Evolutionary conservation across 257 asterid genomes (phyloP).

Genomic region (Thymus quinquecostatus): DNA sequence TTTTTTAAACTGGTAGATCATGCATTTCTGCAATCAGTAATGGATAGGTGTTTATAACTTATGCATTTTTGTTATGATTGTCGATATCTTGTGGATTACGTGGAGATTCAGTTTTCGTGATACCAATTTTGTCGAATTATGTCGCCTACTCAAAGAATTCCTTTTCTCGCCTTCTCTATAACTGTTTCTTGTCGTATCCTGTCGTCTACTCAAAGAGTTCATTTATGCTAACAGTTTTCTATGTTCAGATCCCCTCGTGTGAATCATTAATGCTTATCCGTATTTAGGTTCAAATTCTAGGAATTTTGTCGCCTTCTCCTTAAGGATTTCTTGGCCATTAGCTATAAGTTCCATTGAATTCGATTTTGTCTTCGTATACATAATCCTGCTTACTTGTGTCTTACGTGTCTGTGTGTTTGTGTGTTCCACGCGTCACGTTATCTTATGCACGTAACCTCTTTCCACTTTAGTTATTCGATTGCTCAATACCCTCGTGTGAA

Average conservation of each 20-base stretch:
- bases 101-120: slow-evolving; percentile 1
- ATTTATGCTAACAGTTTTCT: background rate
- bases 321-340: too few species aligned
- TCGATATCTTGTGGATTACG: background rate
- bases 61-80: background rate
- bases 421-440: background rate
- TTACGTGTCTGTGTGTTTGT: background rate
- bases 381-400: background rate
- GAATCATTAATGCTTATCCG: background rate
- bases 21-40: background rate
- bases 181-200: too few species aligned
- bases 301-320: background rate
- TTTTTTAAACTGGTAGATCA: background rate
- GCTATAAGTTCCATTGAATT: slow-evolving; percentile 1
- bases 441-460: background rate
- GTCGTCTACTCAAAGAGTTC: too few species aligned
- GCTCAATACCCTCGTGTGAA: background rate
- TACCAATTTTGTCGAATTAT: background rate
- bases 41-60: background rate
- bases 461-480: background rate
- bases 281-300: background rate
- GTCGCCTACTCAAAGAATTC: background rate
- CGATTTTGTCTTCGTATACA: background rate
- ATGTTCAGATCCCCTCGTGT: background rate
- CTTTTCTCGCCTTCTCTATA: too few species aligned